phyloP scores from a whole-genome alignment of 2,329 filamentous ascomycete species.

The Fusarium sacchari region DNA sequence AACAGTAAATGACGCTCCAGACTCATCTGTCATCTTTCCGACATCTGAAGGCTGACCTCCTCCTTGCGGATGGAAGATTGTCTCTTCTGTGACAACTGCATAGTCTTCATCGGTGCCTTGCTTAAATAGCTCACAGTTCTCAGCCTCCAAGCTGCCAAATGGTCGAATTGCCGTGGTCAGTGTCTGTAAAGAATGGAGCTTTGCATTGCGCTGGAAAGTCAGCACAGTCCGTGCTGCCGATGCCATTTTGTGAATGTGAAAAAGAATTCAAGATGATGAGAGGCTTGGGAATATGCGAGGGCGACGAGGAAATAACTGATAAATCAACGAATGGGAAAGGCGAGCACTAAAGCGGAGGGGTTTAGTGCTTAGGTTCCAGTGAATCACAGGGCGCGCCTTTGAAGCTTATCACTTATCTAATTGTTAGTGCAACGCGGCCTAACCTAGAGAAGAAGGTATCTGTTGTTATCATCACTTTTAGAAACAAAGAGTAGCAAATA shows the following conservation, averaged over 20 bases:
- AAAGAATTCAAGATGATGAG: background rate
- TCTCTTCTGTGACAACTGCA: slow-evolving; percentile 69
- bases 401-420: background rate
- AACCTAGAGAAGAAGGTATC: background rate
- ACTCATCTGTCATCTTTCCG: slow-evolving; percentile 61
- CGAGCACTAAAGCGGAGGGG: background rate
- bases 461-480: background rate
- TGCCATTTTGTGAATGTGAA: slow-evolving; percentile 20
- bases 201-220: slow-evolving; percentile 56
- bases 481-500: background rate
- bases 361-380: background rate
- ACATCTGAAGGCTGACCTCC: slow-evolving; percentile 78
- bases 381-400: slow-evolving; percentile 10
- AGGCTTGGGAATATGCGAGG: background rate
- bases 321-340: background rate
- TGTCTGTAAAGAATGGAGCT: slow-evolving; percentile 56
- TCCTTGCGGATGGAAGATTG: slow-evolving; percentile 81
- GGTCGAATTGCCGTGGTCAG: slow-evolving; percentile 59
- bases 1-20: slow-evolving; percentile 58
- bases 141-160: slow-evolving; percentile 60
- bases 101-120: slow-evolving; percentile 59
- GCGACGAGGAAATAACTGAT: background rate
- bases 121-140: slow-evolving; percentile 68
- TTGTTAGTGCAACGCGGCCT: background rate
- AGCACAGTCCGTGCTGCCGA: slow-evolving; percentile 44